Percentiles rank a stretch among this genome's conserved stretches.
Conservation (phyloP, 2,329 filamentous ascomycete species). For the Alternaria sp. region DNA sequence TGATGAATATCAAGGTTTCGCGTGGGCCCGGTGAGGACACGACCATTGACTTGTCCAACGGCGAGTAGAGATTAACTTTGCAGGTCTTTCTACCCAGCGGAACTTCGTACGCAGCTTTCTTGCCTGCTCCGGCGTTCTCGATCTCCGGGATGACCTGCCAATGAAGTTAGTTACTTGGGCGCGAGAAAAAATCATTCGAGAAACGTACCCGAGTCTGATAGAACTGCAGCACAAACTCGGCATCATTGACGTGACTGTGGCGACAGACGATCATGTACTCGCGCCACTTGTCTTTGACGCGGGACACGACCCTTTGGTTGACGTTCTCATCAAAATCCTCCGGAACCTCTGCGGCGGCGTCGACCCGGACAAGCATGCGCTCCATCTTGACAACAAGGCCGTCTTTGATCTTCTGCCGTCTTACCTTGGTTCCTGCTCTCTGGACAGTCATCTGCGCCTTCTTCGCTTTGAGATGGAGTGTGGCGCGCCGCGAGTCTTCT, state of each 20-base stretch:
- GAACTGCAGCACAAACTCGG: slow-evolving; percentile 65
- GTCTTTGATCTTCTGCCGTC: slow-evolving; percentile 57
- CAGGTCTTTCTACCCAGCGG: slow-evolving; percentile 62
- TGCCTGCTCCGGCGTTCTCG: slow-evolving; percentile 61
- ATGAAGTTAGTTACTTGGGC: slow-evolving; percentile 16
- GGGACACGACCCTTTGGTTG: slow-evolving; percentile 66
- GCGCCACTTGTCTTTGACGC: slow-evolving; percentile 69
- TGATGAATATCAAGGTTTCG: slow-evolving; percentile 66
- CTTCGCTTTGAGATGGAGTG: slow-evolving; percentile 52
- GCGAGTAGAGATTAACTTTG: slow-evolving; percentile 69
- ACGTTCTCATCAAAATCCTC: slow-evolving; percentile 71
- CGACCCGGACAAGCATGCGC: slow-evolving; percentile 71
- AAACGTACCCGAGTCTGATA: slow-evolving; percentile 64
- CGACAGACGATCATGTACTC: slow-evolving; percentile 71
- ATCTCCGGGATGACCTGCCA: slow-evolving; percentile 66
- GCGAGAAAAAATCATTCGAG: fast-evolving
- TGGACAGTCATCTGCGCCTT: slow-evolving; percentile 52
- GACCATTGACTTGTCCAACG: slow-evolving; percentile 72
- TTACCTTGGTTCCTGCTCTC: slow-evolving; percentile 45
- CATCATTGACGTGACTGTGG: slow-evolving; percentile 63
- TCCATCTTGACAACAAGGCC: slow-evolving; percentile 73
- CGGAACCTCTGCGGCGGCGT: slow-evolving; percentile 62
- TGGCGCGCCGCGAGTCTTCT: slow-evolving; percentile 50
- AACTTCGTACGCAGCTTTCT: slow-evolving; percentile 66
- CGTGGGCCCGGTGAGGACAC: slow-evolving; percentile 65